phyloP scores from a whole-genome alignment of 495 filamentous ascomycete species.

The Neurospora sp. region DNA sequence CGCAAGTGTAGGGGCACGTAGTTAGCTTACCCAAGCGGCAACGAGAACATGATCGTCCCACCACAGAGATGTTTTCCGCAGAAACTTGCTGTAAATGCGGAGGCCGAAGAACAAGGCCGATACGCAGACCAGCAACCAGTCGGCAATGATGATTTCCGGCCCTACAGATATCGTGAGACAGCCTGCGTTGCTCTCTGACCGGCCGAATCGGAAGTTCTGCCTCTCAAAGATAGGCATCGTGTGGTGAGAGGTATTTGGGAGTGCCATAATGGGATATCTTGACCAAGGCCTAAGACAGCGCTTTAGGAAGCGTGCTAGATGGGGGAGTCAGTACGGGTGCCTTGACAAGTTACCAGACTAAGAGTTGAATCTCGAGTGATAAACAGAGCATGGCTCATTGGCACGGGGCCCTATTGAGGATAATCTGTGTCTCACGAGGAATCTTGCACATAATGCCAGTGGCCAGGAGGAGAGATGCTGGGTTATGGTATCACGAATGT shows the following conservation, averaged over 20 bases:
- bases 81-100: slow-evolving; percentile 23
- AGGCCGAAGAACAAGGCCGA: slow-evolving; percentile 18
- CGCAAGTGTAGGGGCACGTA: too few relatives aligned
- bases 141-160: background rate
- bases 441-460: background rate
- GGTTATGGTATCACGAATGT: background rate
- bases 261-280: background rate
- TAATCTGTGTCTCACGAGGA: background rate
- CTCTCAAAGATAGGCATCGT: background rate
- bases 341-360: background rate
- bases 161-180: slow-evolving; percentile 1
- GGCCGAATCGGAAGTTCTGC: background rate
- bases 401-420: background rate
- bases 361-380: background rate
- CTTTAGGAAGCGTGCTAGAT: background rate
- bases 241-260: background rate
- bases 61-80: slow-evolving; percentile 17
- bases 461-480: background rate
- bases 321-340: background rate
- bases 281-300: background rate
- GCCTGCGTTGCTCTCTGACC: background rate
- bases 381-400: background rate
- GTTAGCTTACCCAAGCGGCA: slow-evolving; percentile 14
- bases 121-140: slow-evolving; percentile 13
- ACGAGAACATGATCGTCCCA: slow-evolving; percentile 22